A percentile compares a stretch with the other conserved stretches of the same genome.
Conservation (phyloP, 2,329 filamentous ascomycete species). For the Paecilomyces variotii region DNA sequence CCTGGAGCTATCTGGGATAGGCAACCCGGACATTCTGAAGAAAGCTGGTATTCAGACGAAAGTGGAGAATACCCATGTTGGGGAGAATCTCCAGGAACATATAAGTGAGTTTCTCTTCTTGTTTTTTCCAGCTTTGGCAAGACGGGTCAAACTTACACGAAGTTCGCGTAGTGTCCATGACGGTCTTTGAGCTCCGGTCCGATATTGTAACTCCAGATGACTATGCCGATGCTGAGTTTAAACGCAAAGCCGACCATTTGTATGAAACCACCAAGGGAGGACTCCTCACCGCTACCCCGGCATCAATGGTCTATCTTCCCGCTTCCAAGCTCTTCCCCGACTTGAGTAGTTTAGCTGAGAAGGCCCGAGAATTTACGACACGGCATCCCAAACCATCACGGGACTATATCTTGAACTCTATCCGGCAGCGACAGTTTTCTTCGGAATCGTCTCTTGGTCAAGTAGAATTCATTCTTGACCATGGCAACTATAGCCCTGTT, state of each 20-base stretch:
- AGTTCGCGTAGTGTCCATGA: neutral
- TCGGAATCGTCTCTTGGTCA: constrained; percentile 28
- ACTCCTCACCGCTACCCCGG: neutral
- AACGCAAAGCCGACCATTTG: neutral
- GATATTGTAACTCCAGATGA: neutral
- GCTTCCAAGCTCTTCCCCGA: neutral
- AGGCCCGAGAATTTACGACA: neutral
- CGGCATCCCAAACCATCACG: neutral
- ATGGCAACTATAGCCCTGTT: constrained; percentile 41
- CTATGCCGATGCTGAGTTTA: neutral
- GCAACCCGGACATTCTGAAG: constrained; percentile 37
- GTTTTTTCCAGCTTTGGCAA: neutral
- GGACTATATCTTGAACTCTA: neutral
- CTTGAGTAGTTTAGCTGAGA: neutral
- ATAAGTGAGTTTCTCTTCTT: neutral
- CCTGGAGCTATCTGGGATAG: constrained; percentile 56
- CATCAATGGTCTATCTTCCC: neutral
- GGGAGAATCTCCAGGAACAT: neutral
- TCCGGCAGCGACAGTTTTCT: neutral
- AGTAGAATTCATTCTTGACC: constrained; percentile 43
- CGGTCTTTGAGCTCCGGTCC: neutral
- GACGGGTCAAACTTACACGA: neutral
- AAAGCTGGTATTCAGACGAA: constrained; percentile 31
- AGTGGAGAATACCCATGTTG: neutral
- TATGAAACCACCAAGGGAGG: neutral